Percentiles rank a stretch among this genome's conserved stretches.
Evolutionary conservation across 176 grass and related monocot species (phyloP).

Genomic region (Thalia dealbata): DNA sequence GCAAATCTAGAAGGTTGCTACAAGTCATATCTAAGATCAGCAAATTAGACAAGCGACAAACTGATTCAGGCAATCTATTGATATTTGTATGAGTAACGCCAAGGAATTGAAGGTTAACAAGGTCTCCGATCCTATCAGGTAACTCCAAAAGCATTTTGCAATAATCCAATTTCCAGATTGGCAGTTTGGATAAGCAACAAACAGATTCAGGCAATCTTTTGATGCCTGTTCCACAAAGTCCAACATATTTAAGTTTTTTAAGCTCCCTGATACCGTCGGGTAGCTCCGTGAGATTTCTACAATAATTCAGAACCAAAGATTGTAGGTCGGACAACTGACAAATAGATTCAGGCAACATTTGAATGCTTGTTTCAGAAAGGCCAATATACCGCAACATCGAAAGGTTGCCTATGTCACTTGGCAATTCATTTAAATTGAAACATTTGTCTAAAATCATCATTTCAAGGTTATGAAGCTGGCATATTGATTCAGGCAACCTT

Average conservation of each 20-base stretch:
- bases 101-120: too few species aligned
- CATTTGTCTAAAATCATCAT: not conserved
- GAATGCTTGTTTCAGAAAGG: not conserved
- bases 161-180: not conserved
- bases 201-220: not conserved
- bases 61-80: too few species aligned
- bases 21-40: too few species aligned
- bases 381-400: not conserved
- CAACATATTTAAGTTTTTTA: not conserved
- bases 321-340: constrained; percentile 5
- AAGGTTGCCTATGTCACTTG: constrained; percentile 5
- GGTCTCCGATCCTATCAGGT: too few species aligned
- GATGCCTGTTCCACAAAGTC: not conserved
- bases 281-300: not conserved
- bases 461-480: not conserved
- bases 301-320: not conserved
- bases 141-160: too few species aligned
- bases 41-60: too few species aligned
- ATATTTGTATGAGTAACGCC: too few species aligned
- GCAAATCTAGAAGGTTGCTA: too few species aligned
- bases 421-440: not conserved
- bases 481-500: constrained; percentile 1
- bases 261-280: constrained; percentile 2
- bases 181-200: not conserved
- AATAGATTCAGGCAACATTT: constrained; percentile 7